These are phyloP conservation scores for Chrysoporthe cubensis DNA, from an alignment of 2,329 filamentous ascomycete species.

Conservation along the genomic window DNA sequence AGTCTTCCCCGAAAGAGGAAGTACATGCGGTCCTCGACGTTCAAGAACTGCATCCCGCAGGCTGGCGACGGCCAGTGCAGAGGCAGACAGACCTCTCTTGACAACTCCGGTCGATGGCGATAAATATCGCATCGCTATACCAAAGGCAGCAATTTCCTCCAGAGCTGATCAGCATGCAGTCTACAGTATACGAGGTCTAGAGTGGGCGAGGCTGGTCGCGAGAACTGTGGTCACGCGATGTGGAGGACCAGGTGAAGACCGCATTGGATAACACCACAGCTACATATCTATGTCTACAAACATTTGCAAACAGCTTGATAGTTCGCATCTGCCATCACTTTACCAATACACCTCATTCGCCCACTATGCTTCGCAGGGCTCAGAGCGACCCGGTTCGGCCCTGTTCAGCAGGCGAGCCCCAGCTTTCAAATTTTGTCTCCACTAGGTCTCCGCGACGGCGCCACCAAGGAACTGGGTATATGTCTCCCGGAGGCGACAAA, in stretches of 20 bases:
- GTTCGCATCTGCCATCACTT: slow-evolving; percentile 20
- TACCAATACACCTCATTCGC: slow-evolving; percentile 22
- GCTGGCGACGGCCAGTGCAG: background rate
- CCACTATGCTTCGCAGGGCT: background rate
- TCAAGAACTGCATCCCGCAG: background rate
- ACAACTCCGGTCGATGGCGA: background rate
- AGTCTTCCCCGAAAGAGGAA: slow-evolving; percentile 14
- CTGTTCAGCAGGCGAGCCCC: slow-evolving; percentile 22
- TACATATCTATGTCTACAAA: slow-evolving; percentile 25
- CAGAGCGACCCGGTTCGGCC: slow-evolving; percentile 16
- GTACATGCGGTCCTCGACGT: slow-evolving; percentile 1
- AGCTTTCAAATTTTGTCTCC: slow-evolving; percentile 22
- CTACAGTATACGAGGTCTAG: background rate
- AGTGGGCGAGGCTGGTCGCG: background rate
- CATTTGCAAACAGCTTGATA: slow-evolving; percentile 27
- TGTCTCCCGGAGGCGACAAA: slow-evolving; percentile 3
- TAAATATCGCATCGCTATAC: no score
- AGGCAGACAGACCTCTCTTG: background rate
- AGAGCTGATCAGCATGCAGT: background rate
- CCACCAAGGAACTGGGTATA: slow-evolving; percentile 7
- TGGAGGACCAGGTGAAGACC: background rate
- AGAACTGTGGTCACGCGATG: background rate
- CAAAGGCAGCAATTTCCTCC: no score
- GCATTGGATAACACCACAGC: slow-evolving; percentile 1
- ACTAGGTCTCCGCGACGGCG: slow-evolving; percentile 18